A percentile compares a stretch with the other conserved stretches of the same genome.
phyloP scores from a whole-genome alignment of 768 basidiomycete genomes.

The Boletus rufocinnamomeus region DNA sequence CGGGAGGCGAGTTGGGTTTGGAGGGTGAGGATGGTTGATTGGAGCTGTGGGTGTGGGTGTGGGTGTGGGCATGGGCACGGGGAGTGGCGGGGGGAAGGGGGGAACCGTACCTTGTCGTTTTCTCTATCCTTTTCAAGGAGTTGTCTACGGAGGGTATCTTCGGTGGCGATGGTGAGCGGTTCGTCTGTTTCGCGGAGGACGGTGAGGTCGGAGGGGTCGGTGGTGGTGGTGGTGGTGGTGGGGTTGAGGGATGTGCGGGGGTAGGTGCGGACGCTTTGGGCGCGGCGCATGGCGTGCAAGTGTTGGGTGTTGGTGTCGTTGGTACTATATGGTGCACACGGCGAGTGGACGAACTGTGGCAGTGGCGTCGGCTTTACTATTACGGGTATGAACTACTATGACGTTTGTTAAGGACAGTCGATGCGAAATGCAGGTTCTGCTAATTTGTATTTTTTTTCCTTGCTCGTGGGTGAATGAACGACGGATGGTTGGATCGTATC shows the following conservation, averaged over 20 bases:
- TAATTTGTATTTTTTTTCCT: too few species aligned
- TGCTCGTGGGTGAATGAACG: too few species aligned
- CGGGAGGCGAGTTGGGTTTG: slow-evolving; percentile 66
- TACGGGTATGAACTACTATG: too few species aligned
- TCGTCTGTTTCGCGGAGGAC: slow-evolving; percentile 61
- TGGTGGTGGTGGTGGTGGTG: background rate
- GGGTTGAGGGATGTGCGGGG: slow-evolving; percentile 50
- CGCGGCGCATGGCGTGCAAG: slow-evolving; percentile 47
- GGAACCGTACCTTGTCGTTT: slow-evolving; percentile 61
- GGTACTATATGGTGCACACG: too few species aligned
- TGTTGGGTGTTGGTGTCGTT: too few species aligned
- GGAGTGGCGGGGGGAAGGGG: background rate
- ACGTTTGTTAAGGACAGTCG: too few species aligned
- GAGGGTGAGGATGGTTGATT: slow-evolving; percentile 59
- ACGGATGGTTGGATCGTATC: too few species aligned
- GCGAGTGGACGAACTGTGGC: too few species aligned
- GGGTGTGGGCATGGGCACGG: background rate
- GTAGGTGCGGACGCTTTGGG: slow-evolving; percentile 63
- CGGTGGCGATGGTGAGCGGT: slow-evolving; percentile 37
- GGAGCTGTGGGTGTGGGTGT: slow-evolving; percentile 44
- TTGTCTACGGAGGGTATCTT: slow-evolving; percentile 63
- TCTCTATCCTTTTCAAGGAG: slow-evolving; percentile 69
- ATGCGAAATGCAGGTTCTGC: too few species aligned
- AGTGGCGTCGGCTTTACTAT: too few species aligned
- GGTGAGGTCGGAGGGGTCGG: slow-evolving; percentile 58